These are phyloP conservation scores for Ceratobasidium papillatum DNA, from an alignment of 1,284 basidiomycete species.

Conservation along the genomic window DNA sequence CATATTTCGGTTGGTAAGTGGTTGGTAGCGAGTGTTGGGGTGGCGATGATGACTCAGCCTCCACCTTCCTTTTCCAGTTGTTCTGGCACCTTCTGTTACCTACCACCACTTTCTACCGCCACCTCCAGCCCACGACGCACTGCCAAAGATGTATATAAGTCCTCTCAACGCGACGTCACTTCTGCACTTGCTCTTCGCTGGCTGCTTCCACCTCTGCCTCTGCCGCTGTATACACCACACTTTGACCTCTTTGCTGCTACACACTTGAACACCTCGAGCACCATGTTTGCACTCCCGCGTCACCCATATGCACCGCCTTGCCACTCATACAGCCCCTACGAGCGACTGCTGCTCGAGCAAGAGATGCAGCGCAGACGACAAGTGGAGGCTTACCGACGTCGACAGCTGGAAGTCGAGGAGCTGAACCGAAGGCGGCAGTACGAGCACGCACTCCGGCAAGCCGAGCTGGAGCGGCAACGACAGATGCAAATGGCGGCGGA, in stretches of 20 bases:
- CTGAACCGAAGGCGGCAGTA: constrained; percentile 36
- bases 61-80: constrained; percentile 3
- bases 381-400: constrained; percentile 23
- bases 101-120: neutral
- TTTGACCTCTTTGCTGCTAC: neutral
- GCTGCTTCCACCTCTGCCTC: neutral
- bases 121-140: neutral
- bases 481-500: neutral
- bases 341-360: constrained; percentile 5
- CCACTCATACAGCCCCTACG: constrained; percentile 15
- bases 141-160: constrained; percentile 8
- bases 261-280: neutral
- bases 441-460: constrained; percentile 29
- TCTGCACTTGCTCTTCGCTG: neutral
- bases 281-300: constrained; percentile 24
- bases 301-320: constrained; percentile 16
- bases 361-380: constrained; percentile 19
- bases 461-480: constrained; percentile 21
- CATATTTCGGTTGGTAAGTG: too few species aligned
- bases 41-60: constrained; percentile 1
- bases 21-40: too few species aligned
- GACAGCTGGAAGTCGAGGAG: constrained; percentile 20
- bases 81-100: neutral
- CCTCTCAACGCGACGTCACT: too few species aligned
- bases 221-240: neutral